phyloP scores from a whole-genome alignment of 1,139 yeast species.

The Saccharomyces hybrid region DNA sequence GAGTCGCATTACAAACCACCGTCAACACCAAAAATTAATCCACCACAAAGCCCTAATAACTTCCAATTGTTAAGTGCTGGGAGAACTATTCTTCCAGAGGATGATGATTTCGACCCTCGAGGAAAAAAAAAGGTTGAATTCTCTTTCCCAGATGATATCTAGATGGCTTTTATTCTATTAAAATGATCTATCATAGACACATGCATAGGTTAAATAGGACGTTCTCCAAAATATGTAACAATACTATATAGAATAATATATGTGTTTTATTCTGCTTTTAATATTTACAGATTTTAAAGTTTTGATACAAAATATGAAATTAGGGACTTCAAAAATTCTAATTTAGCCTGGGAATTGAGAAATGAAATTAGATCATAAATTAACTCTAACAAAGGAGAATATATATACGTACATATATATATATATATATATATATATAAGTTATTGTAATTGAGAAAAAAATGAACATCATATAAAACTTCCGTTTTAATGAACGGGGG shows the following conservation, averaged over 20 bases:
- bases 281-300: not conserved
- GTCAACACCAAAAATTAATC: not conserved
- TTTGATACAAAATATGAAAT: not conserved
- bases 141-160: conserved; percentile 26
- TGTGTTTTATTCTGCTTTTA: not conserved
- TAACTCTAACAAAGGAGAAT: too few species aligned
- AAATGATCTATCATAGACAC: not conserved
- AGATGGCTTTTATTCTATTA: not conserved
- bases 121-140: conserved; percentile 15
- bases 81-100: conserved; percentile 25
- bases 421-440: not conserved
- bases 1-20: not conserved
- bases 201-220: not conserved
- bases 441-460: not conserved
- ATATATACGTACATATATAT: too few species aligned
- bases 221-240: not conserved
- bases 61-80: conserved; percentile 28
- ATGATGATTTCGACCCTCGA: conserved; percentile 14
- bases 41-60: conserved; percentile 13
- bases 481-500: not conserved
- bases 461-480: not conserved
- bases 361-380: too few species aligned
- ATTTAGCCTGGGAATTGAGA: too few species aligned
- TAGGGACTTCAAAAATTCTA: too few species aligned
- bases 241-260: not conserved